A percentile compares a stretch with the other conserved stretches of the same genome.
phyloP scores from a whole-genome alignment of 176 grass and related monocot genomes.

The Cenchrus purpureus region DNA sequence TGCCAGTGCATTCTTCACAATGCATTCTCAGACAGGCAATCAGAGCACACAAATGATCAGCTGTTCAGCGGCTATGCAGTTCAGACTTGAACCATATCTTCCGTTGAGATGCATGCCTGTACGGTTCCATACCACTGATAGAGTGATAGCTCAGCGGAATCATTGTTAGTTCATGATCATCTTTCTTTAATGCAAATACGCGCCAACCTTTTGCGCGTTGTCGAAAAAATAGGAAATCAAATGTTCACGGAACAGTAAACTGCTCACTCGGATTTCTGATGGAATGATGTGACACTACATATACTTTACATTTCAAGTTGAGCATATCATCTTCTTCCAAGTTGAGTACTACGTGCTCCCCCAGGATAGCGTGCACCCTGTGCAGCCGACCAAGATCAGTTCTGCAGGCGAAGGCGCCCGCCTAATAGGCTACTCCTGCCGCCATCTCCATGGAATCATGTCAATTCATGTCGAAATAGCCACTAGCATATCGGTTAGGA shows the following conservation, averaged over 20 bases:
- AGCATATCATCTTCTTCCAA: constrained; percentile 10
- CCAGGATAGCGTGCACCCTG: not conserved
- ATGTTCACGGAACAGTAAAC: not conserved
- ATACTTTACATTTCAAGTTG: not conserved
- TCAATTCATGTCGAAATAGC: not conserved
- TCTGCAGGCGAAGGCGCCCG: not conserved
- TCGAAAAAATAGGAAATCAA: not conserved
- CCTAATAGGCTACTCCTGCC: constrained; percentile 3
- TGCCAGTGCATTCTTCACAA: not conserved
- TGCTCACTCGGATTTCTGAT: not conserved
- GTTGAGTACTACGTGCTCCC: not conserved
- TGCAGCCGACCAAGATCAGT: constrained; percentile 38
- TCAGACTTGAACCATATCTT: not conserved
- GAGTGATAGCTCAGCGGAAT: constrained; percentile 21
- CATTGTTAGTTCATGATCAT: not conserved
- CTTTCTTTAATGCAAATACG: not conserved
- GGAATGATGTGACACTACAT: not conserved
- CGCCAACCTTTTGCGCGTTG: not conserved
- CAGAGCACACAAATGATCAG: not conserved
- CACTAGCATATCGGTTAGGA: not conserved
- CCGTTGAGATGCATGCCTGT: constrained; percentile 21
- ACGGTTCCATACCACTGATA: constrained; percentile 26
- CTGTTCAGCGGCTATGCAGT: not conserved
- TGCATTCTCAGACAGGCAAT: not conserved
- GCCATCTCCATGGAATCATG: constrained; percentile 10